Base-by-base conservation (phyloP, 306 rosid genomes). In the Glycine tomentella region DNA sequence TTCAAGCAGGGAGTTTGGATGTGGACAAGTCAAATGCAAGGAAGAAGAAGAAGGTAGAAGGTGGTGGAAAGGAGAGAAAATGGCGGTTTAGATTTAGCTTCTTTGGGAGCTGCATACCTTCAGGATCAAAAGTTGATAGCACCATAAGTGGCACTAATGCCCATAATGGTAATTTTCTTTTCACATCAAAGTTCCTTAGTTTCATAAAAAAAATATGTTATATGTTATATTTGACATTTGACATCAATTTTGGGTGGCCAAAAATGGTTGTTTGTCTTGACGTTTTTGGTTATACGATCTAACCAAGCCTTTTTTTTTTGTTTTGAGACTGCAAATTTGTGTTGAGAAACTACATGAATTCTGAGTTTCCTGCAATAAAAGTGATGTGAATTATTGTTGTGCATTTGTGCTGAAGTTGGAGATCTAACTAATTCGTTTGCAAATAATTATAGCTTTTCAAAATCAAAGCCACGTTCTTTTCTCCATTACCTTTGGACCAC, bases 101-200 rank as follows among this genome's bases (percentile, higher is more conserved):
- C 81, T 82, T 87, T 52, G 82, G 97, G 34, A 87, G 86, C 46
- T 93, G 95, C 83, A 81, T 91, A 84, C 90, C 94, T 88, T 93
- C 99, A 59, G 92, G 88, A 88, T 89, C 99, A 84, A 92, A 91
- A 83, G 92, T 91, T 87, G 92, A 90, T 80, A 88, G 76, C 88
- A 84, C 93, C 87, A 81, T 89, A 63, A 86, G 87, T 80, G 92
- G 31, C 31, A 25, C 86, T 65, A 82, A 55, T 83, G 68, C 86
- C 17, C 85, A 83, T 72, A 86, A 76, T 84, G 97, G 99, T 95
- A 85, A 83, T 55, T 84, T 76, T 56, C 14, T 81, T 58, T 78
- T 63, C 78, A n/a, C 64, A 17, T 56, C 73, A 50, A n/a, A 5
- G 52, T 82, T 79, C 33, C 67, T 78, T 50, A 5, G 69, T 34